phyloP scores from a whole-genome alignment of 2,329 filamentous ascomycete genomes.

The Ascocoryne sarcoides region DNA sequence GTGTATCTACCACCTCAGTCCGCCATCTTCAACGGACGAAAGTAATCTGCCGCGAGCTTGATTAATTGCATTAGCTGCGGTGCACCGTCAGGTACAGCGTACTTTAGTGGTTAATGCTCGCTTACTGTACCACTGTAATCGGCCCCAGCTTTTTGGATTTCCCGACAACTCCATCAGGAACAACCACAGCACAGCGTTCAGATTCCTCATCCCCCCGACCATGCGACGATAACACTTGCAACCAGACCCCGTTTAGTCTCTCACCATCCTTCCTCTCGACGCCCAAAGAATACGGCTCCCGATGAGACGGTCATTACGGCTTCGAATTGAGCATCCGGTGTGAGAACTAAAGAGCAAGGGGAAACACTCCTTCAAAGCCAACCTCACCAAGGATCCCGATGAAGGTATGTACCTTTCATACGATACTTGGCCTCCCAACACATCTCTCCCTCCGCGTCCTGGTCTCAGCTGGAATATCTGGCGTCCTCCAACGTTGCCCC shows the following conservation, averaged over 20 bases:
- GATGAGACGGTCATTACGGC: conserved; percentile 24
- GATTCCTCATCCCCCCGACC: neutral
- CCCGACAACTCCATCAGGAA: neutral
- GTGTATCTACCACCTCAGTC: no score
- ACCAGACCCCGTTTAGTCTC: conserved; percentile 6
- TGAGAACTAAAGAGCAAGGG: conserved; percentile 24
- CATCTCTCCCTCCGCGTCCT: no score
- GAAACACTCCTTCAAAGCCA: conserved; percentile 18
- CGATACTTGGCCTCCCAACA: no score
- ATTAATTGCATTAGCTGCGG: neutral
- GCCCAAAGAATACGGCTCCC: conserved; percentile 13
- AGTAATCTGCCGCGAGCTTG: no score
- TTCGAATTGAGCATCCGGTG: conserved; percentile 22
- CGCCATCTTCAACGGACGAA: no score
- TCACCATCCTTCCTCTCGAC: conserved; percentile 9
- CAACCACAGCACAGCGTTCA: neutral
- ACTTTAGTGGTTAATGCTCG: no score
- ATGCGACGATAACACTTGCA: conserved; percentile 14
- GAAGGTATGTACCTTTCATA: conserved; percentile 30
- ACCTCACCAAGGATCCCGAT: conserved; percentile 19
- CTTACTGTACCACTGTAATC: neutral
- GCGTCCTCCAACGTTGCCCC: neutral
- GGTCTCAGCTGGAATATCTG: neutral
- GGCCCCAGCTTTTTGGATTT: neutral
- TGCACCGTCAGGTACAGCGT: neutral